phyloP scores from a whole-genome alignment of 139 green algal genomes.

The Chlamydomonas sp. region DNA sequence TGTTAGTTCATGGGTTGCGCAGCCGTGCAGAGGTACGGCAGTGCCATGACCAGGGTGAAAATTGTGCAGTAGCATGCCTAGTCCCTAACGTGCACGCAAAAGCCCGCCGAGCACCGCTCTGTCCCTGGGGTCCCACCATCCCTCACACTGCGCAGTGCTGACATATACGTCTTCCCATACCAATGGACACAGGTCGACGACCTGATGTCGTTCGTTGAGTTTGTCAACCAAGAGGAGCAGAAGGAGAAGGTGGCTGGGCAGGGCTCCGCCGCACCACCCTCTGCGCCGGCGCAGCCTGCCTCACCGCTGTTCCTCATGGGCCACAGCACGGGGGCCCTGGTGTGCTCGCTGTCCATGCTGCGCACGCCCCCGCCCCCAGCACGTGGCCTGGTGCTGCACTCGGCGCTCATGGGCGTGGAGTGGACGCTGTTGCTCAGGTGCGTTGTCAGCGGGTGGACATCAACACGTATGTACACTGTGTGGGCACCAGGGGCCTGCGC shows the following conservation, averaged over 20 bases:
- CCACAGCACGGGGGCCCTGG: conserved; percentile 77
- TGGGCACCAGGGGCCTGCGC: not conserved
- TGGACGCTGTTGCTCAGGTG: conserved; percentile 74
- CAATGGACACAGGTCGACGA: conserved; percentile 59
- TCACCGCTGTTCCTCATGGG: conserved; percentile 62
- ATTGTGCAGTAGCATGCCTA: too few relatives aligned
- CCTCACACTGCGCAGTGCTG: too few relatives aligned
- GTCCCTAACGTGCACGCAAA: too few relatives aligned
- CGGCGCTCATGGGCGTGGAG: conserved; percentile 76
- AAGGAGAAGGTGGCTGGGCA: not conserved
- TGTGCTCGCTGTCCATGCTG: conserved; percentile 54
- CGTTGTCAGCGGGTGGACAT: not conserved
- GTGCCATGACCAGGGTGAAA: too few relatives aligned
- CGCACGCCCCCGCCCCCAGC: conserved; percentile 38
- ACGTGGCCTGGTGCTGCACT: conserved; percentile 71
- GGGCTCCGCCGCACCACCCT: not conserved
- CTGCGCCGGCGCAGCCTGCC: not conserved
- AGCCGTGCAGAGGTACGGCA: too few relatives aligned
- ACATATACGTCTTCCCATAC: too few relatives aligned
- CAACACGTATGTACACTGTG: not conserved
- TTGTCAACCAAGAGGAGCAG: too few relatives aligned
- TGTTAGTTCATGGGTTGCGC: too few relatives aligned
- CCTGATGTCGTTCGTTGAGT: conserved; percentile 5
- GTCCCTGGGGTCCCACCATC: too few relatives aligned
- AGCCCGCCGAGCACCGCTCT: too few relatives aligned